Evolutionary conservation across 2,329 filamentous ascomycete species (phyloP), one percentile per base, ranked within the genome.

Genomic region (Colletotrichum costaricense): DNA sequence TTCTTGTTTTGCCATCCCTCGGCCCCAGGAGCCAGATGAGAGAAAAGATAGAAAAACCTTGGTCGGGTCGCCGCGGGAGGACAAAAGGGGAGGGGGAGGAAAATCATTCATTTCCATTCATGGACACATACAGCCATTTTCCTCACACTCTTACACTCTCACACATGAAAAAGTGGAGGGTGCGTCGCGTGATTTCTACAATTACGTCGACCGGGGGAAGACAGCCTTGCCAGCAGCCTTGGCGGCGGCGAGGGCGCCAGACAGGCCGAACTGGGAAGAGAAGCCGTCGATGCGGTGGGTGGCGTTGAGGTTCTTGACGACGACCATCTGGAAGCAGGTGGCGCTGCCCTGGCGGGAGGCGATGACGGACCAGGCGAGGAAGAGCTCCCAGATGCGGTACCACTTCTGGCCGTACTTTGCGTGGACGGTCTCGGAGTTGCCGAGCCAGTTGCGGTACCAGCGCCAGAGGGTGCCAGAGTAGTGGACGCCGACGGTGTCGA

Each of bases 391-490:
- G 82, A 97, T 97, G 83, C 96, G 92, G 91, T 94, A 99, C 97
- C 97, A 99, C 81, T 94, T 90, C 81, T 93, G 92, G 80, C 97
- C 97, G 82, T 98, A 98, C 89, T 98, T 98, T 81, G 94, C 95
- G 84, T 93, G 91, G 75, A 98, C 94, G 88, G 97, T 97, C 72
- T 97, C 94, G 78, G 90, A 88, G 89, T 98, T 98, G 85, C 88
- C 95, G 83, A 98, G 90, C 97, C 97, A 98, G 90, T 98, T 98
- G 77, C 97, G 90, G 88, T 98, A 98, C 97, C 97, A 98, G 81
- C 94, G 91, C 97, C 97, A 98, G 75, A 99, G 87, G 33, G 97
- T 98, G 65, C 95, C 95, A 63, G 95, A 97, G 87, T 98, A 98
- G 88, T 98, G 97, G 56, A 98, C 95, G 80, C 97, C 96, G 79